phyloP scores from a whole-genome alignment of 768 basidiomycete genomes.

The Suillus subalutaceus region DNA sequence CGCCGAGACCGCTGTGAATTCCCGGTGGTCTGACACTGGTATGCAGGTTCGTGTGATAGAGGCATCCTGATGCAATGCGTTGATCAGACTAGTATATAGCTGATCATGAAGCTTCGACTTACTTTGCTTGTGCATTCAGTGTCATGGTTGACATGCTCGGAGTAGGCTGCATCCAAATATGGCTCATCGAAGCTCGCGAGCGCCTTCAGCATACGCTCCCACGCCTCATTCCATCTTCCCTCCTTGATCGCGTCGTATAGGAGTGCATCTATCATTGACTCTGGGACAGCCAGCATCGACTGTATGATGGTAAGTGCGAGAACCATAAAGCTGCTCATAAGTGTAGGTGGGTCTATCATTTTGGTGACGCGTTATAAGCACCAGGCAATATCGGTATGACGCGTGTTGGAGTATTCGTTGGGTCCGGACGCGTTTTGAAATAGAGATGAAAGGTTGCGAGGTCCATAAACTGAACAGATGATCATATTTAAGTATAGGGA shows the following conservation, averaged over 20 bases:
- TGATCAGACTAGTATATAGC: background rate
- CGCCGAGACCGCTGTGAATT: background rate
- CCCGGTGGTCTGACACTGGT: too few relatives aligned
- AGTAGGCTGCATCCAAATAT: background rate
- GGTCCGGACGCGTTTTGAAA: background rate
- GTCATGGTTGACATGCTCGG: background rate
- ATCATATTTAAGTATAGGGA: background rate
- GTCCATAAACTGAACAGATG: background rate
- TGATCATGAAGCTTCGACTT: background rate
- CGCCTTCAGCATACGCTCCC: background rate
- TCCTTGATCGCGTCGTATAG: too few relatives aligned
- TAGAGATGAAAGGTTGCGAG: background rate
- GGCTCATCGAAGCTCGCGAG: background rate
- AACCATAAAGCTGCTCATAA: background rate
- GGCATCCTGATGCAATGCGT: background rate
- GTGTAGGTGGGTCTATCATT: background rate
- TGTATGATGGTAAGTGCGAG: background rate
- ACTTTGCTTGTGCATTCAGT: background rate
- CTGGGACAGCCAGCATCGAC: background rate
- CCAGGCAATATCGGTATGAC: background rate
- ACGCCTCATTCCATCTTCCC: slow-evolving; percentile 3
- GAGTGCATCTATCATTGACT: background rate
- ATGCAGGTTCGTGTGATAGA: background rate
- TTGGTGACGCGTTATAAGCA: background rate
- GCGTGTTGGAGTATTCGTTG: slow-evolving; percentile 4